Evolutionary conservation across 176 grass and related monocot genomes (phyloP).

Genomic region (Phyllostachys edulis): DNA sequence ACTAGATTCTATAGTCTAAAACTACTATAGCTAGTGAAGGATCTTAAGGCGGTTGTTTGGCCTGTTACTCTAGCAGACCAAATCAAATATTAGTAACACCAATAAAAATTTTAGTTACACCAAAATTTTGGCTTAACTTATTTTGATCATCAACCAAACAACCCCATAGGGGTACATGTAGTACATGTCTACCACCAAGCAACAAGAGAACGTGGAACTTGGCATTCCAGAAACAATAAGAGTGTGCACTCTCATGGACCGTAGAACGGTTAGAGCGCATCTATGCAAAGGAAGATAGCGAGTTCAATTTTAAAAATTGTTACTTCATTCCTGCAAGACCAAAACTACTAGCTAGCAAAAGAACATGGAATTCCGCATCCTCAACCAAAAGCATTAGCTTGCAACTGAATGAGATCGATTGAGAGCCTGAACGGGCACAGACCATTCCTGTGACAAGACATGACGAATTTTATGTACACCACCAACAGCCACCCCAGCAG

Average conservation of each 20-base stretch:
- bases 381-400: neutral
- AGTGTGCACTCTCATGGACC: neutral
- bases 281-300: neutral
- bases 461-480: neutral
- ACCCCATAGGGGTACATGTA: no score
- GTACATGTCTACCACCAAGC: neutral
- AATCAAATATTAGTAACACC: no score
- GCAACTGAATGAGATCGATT: neutral
- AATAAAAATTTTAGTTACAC: no score
- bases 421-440: neutral
- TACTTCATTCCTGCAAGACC: neutral
- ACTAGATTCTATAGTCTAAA: neutral
- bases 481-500: neutral
- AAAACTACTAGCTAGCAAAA: neutral
- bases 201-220: neutral
- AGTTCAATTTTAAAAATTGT: neutral
- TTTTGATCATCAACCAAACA: no score
- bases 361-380: neutral
- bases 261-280: neutral
- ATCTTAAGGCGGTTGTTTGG: neutral
- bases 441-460: neutral
- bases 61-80: no score
- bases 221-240: neutral
- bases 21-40: neutral
- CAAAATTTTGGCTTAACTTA: no score